Conservation (phyloP, 495 filamentous ascomycete genomes). For the Venustampulla echinocandica region DNA sequence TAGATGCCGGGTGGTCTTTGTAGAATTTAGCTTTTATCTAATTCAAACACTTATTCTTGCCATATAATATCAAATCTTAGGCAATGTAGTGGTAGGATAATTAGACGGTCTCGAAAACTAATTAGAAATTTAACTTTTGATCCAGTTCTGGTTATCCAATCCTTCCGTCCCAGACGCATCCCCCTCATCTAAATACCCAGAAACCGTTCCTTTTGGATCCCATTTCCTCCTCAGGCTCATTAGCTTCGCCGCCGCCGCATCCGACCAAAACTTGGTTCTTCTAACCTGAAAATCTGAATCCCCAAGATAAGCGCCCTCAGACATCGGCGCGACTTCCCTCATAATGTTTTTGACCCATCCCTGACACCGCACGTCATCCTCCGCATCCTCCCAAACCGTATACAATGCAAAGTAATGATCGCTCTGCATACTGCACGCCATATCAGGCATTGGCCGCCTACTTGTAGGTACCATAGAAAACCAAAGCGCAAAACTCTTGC, state of each 20-base stretch:
- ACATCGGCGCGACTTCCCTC: slow-evolving; percentile 27
- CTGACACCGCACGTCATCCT: slow-evolving; percentile 33
- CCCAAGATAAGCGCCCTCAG: slow-evolving; percentile 41
- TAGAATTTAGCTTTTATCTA: too few relatives aligned
- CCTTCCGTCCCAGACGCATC: slow-evolving; percentile 27
- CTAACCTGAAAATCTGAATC: slow-evolving; percentile 42
- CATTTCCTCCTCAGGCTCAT: slow-evolving; percentile 33
- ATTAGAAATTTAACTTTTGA: too few relatives aligned
- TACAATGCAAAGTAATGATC: slow-evolving; percentile 50
- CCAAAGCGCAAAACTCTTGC: slow-evolving; percentile 36
- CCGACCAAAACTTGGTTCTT: slow-evolving; percentile 37
- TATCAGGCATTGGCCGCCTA: slow-evolving; percentile 28
- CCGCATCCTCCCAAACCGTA: slow-evolving; percentile 38
- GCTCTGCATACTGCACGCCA: slow-evolving; percentile 43
- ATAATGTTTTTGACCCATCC: slow-evolving; percentile 36
- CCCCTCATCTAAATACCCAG: slow-evolving; percentile 34
- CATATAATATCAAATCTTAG: too few relatives aligned
- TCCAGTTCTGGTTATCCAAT: too few relatives aligned
- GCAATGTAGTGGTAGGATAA: too few relatives aligned
- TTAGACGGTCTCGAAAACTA: too few relatives aligned
- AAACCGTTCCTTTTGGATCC: slow-evolving; percentile 36
- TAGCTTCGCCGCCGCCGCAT: slow-evolving; percentile 26
- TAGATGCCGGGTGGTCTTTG: slow-evolving; percentile 33
- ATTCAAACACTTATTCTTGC: too few relatives aligned
- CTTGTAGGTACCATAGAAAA: slow-evolving; percentile 40